Evolutionary conservation across 2,329 filamentous ascomycete species (phyloP).

Genomic region (Teratosphaeria zuluensis): DNA sequence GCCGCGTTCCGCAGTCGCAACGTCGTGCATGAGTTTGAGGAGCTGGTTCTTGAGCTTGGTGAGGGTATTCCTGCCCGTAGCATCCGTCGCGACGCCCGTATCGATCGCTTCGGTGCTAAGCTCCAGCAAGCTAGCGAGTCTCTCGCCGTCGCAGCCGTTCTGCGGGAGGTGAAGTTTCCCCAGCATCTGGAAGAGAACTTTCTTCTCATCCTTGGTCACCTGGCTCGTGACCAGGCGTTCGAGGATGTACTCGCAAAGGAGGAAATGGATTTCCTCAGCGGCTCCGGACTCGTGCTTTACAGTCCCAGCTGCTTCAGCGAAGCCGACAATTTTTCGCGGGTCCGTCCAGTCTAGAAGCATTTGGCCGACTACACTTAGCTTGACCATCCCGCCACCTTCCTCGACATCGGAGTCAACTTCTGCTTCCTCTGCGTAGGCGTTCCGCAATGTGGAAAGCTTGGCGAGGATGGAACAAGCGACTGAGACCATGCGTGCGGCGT

Average conservation of each 20-base stretch:
- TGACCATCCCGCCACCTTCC: conserved; percentile 59
- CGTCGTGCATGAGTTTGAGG: conserved; percentile 44
- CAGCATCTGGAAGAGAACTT: conserved; percentile 65
- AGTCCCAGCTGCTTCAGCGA: conserved; percentile 16
- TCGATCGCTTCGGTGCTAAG: conserved; percentile 41
- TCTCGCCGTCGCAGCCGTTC: conserved; percentile 20
- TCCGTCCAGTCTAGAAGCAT: conserved; percentile 94
- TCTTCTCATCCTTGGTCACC: conserved; percentile 69
- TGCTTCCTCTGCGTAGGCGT: conserved; percentile 29
- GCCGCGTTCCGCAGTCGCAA: conserved; percentile 23
- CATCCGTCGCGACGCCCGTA: conserved; percentile 41
- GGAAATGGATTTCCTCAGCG: conserved; percentile 53
- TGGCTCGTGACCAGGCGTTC: conserved; percentile 60
- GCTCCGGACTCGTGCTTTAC: conserved; percentile 8
- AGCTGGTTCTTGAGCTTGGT: conserved; percentile 43
- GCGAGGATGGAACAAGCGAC: conserved; percentile 68
- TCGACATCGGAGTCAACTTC: conserved; percentile 58
- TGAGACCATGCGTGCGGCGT: conserved; percentile 69
- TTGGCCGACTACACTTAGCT: conserved; percentile 63
- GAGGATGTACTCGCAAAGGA: conserved; percentile 67
- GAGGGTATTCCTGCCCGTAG: conserved; percentile 44
- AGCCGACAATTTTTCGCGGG: conserved; percentile 58
- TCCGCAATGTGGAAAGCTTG: conserved; percentile 43
- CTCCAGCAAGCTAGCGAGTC: conserved; percentile 31
- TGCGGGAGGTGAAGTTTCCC: conserved; percentile 72